Base-by-base conservation (phyloP, 2,329 filamentous ascomycete species). In the Dothistroma pini region DNA sequence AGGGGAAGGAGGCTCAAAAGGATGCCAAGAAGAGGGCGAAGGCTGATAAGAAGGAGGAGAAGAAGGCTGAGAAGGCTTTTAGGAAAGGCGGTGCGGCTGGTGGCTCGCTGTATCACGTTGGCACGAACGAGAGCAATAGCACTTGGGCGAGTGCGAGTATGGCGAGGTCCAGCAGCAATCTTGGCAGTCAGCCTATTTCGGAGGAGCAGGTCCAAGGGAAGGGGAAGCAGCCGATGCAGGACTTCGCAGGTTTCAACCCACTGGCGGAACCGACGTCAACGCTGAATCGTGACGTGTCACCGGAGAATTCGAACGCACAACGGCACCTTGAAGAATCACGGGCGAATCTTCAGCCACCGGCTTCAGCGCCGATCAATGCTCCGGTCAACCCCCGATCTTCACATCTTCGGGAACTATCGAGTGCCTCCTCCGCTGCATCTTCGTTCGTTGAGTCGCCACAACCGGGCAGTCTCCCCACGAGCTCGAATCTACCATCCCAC, bases 11-110 rank as follows among this genome's bases (percentile, higher is more conserved):
- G 61, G 83, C 84, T 0, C 84, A 83, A 29, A 97, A 96, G 72
- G 89, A 93, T 61, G 88, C 89, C 1, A 97, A 96, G 79, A 91
- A 88, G 70, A 85, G 86, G 58, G 89, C 91, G 63, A 96, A 96
- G 75, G 90, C 91, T 64, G 88, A 90, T 57, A 79, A 78, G 32
- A 82, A 81, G 66, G 79, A 80, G 49, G 76, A 75, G 48, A 91
- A 90, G 68, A 95, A 93, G 74, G 83, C 81, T 0, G 84, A 83
- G 59, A 88, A 87, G 70, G 83, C 83, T 9, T 83, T 86, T 25
- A 90, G 88, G 73, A 92, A 89, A 69, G 81, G 75, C 63, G 79
- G 81, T 32, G 82, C 25, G 25, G 25, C 82, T 60, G 81, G 70
- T 52, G 70, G 69, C 0, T 87, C 83, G 3, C 91, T 89, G 71